A percentile compares a stretch with the other conserved stretches of the same genome.
Conservation (phyloP, 306 rosid genomes). For the Glycine tomentella region DNA sequence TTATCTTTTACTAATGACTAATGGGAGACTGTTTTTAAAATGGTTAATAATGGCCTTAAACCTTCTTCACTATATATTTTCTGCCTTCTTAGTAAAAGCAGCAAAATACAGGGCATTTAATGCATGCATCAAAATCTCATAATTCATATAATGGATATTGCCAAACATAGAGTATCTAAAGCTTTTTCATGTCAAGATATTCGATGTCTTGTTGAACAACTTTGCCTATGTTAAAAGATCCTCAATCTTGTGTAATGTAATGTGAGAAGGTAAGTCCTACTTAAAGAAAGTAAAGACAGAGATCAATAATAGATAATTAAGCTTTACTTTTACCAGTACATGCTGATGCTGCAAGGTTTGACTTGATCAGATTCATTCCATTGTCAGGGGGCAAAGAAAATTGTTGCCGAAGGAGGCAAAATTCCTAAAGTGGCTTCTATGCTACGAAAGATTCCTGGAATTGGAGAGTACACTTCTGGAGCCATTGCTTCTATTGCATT, state of each 20-base stretch:
- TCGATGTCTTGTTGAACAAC: conserved; percentile 13
- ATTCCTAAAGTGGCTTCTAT: conserved; percentile 77
- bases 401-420: conserved; percentile 68
- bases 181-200: conserved; percentile 30
- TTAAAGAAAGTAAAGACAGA: conserved; percentile 24
- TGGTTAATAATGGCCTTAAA: conserved; percentile 15
- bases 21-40: conserved; percentile 7
- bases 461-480: conserved; percentile 92
- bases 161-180: conserved; percentile 1
- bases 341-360: conserved; percentile 27
- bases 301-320: conserved; percentile 11
- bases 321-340: conserved; percentile 8
- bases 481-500: conserved; percentile 96
- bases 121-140: conserved; percentile 7
- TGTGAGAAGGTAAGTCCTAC: background rate
- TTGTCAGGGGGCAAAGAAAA: conserved; percentile 81
- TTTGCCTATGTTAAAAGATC: conserved; percentile 29
- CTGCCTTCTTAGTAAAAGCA: conserved; percentile 4
- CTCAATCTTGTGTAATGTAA: background rate
- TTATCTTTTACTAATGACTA: background rate
- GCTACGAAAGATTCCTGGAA: conserved; percentile 73
- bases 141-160: conserved; percentile 30
- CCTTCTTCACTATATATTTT: background rate
- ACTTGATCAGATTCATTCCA: conserved; percentile 28
- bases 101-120: background rate